Percentiles rank a stretch among this genome's conserved stretches.
Conservation (phyloP, 805 yeast genomes). For the Ogataea nonfermentans region DNA sequence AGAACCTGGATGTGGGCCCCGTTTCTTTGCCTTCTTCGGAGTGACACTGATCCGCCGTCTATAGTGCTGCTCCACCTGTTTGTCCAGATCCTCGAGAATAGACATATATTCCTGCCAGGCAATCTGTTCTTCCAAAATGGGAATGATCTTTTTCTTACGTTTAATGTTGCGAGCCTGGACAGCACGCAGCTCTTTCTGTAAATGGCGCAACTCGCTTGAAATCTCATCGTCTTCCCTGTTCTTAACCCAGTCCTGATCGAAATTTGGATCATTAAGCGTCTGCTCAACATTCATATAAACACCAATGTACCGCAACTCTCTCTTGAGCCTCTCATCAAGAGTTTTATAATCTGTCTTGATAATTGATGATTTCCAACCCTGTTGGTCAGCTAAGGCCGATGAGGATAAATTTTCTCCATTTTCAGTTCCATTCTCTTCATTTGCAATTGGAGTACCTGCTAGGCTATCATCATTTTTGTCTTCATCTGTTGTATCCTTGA, state of each 20-base stretch:
- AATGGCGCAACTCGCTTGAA: constrained; percentile 71
- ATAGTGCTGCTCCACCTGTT: constrained; percentile 95
- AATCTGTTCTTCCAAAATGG: constrained; percentile 78
- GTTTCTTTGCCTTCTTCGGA: constrained; percentile 58
- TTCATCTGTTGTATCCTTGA: constrained; percentile 45
- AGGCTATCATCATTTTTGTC: constrained; percentile 20
- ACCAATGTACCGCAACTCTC: constrained; percentile 89
- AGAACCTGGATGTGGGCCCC: constrained; percentile 29
- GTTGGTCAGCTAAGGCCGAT: constrained; percentile 39
- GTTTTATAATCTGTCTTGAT: constrained; percentile 66
- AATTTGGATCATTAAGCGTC: constrained; percentile 34
- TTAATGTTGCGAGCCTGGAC: constrained; percentile 63
- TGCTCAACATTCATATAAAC: constrained; percentile 67
- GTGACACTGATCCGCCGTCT: constrained; percentile 76
- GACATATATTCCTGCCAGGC: constrained; percentile 94
- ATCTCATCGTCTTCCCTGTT: constrained; percentile 93
- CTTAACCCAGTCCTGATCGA: constrained; percentile 68
- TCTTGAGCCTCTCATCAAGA: constrained; percentile 81
- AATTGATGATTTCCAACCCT: constrained; percentile 45
- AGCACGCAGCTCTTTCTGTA: constrained; percentile 66
- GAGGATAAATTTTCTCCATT: constrained; percentile 19
- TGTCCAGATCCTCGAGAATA: constrained; percentile 89
- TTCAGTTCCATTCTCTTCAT: constrained; percentile 11
- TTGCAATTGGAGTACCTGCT: constrained; percentile 22
- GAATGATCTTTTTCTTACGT: constrained; percentile 63